phyloP scores from a whole-genome alignment of 139 green algal species.

The Pedinophyceae sp. region DNA sequence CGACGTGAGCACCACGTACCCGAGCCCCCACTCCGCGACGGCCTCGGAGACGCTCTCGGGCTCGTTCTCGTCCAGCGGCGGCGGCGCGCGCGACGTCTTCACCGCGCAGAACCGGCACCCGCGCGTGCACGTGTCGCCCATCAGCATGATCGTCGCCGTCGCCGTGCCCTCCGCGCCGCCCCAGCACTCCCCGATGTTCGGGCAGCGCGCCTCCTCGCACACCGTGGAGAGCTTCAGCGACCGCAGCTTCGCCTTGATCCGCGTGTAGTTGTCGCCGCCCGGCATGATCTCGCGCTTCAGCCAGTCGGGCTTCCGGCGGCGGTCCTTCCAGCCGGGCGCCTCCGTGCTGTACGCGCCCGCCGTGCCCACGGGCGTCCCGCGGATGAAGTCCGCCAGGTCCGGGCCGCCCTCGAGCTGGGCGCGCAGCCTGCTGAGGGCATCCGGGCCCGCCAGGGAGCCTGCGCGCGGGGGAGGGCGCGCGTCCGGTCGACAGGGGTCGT shows the following conservation, averaged over 20 bases:
- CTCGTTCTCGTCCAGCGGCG: conserved; percentile 79
- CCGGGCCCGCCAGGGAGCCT: too few relatives aligned
- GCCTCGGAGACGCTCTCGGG: conserved; percentile 81
- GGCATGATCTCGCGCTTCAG: conserved; percentile 77
- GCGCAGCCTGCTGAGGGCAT: too few relatives aligned
- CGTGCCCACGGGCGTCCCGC: too few relatives aligned
- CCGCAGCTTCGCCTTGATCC: conserved; percentile 80
- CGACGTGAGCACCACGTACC: conserved; percentile 95
- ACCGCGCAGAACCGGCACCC: conserved; percentile 87
- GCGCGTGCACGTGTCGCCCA: conserved; percentile 44
- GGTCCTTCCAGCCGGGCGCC: conserved; percentile 29
- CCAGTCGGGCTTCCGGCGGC: conserved; percentile 89
- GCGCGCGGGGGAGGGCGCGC: too few relatives aligned
- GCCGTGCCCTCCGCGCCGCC: conserved; percentile 70
- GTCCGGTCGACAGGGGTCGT: too few relatives aligned
- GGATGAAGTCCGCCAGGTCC: too few relatives aligned
- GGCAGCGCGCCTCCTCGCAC: conserved; percentile 87
- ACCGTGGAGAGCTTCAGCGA: conserved; percentile 93
- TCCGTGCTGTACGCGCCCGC: background rate
- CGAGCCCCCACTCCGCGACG: conserved; percentile 82
- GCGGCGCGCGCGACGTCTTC: conserved; percentile 67
- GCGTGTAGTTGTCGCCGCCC: conserved; percentile 72
- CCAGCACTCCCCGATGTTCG: conserved; percentile 72
- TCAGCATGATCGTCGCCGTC: conserved; percentile 97
- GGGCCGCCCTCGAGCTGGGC: too few relatives aligned